Percentiles rank a stretch among this genome's conserved stretches.
Evolutionary conservation across 495 filamentous ascomycete species (phyloP).

Genomic region (Neurospora africana): DNA sequence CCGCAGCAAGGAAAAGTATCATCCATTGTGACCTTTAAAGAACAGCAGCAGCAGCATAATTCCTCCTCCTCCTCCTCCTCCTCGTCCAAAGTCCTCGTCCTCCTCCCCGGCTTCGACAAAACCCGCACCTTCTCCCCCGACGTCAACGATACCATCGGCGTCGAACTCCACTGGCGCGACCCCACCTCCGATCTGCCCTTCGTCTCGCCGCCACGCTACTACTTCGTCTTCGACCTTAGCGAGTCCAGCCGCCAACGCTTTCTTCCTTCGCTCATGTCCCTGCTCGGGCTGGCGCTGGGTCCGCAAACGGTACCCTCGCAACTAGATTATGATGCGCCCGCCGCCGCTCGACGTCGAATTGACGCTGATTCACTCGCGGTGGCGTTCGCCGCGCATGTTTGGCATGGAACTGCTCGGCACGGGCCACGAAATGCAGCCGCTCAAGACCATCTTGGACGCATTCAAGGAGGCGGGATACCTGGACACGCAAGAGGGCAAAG

Average conservation of each 20-base stretch:
- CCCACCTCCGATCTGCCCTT: not conserved
- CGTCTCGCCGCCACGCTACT: not conserved
- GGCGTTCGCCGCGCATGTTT: not conserved
- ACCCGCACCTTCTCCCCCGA: not conserved
- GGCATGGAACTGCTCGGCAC: not conserved
- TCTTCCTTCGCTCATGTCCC: not conserved
- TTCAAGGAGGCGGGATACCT: not conserved
- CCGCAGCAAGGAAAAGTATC: not conserved
- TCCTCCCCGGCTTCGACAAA: not conserved
- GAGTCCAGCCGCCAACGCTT: not conserved
- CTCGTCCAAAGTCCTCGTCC: not conserved
- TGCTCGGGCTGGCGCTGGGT: not conserved
- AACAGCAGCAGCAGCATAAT: not conserved
- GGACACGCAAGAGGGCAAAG: not conserved
- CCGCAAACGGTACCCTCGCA: not conserved
- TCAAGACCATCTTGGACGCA: not conserved
- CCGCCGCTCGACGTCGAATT: not conserved
- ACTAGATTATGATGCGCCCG: not conserved
- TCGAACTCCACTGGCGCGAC: not conserved
- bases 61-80: not conserved
- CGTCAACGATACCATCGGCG: not conserved
- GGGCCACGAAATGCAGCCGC: not conserved
- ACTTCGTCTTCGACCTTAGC: not conserved
- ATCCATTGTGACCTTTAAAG: not conserved
- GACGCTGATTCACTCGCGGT: not conserved